A percentile compares a stretch with the other conserved stretches of the same genome.
These are phyloP conservation scores for Globisporangium okanoganense DNA, from an alignment of 352 stramenopile genomes.

Conservation along the genomic window DNA sequence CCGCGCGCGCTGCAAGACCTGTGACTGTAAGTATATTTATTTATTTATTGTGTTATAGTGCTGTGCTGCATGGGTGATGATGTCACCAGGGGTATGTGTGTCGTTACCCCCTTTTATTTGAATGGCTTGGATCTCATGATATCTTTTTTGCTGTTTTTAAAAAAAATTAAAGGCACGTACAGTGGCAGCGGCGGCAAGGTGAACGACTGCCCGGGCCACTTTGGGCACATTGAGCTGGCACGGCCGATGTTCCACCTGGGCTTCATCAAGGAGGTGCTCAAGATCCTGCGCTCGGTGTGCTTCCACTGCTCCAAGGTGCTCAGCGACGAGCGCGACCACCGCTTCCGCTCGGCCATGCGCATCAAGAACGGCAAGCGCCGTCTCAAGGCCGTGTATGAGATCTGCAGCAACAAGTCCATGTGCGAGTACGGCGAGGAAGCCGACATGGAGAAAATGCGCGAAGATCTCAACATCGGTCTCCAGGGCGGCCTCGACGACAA, in stretches of 20 bases:
- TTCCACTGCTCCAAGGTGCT: constrained; percentile 97
- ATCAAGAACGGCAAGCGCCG: constrained; percentile 89
- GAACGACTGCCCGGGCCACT: constrained; percentile 98
- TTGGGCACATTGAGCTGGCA: constrained; percentile 98
- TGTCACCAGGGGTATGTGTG: not conserved
- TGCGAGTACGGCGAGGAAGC: constrained; percentile 82
- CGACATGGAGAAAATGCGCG: constrained; percentile 88
- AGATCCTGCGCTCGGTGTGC: constrained; percentile 94
- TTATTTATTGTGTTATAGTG: not conserved
- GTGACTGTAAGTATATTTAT: constrained; percentile 64
- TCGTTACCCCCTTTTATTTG: not conserved
- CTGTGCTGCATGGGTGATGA: not conserved
- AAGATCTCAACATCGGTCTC: constrained; percentile 83
- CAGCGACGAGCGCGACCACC: constrained; percentile 88
- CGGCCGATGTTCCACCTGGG: constrained; percentile 97
- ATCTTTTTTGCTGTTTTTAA: not conserved
- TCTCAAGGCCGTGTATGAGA: constrained; percentile 93
- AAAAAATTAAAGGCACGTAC: constrained; percentile 79
- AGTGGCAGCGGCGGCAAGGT: constrained; percentile 91
- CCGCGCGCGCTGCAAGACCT: constrained; percentile 88
- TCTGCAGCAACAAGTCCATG: constrained; percentile 91
- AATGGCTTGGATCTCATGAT: constrained; percentile 1
- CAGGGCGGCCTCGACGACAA: constrained; percentile 82
- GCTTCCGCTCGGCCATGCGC: constrained; percentile 77
- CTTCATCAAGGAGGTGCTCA: constrained; percentile 96